Evolutionary conservation across 2,329 filamentous ascomycete genomes (phyloP).

Genomic region (Hypoxylon rubiginosum): DNA sequence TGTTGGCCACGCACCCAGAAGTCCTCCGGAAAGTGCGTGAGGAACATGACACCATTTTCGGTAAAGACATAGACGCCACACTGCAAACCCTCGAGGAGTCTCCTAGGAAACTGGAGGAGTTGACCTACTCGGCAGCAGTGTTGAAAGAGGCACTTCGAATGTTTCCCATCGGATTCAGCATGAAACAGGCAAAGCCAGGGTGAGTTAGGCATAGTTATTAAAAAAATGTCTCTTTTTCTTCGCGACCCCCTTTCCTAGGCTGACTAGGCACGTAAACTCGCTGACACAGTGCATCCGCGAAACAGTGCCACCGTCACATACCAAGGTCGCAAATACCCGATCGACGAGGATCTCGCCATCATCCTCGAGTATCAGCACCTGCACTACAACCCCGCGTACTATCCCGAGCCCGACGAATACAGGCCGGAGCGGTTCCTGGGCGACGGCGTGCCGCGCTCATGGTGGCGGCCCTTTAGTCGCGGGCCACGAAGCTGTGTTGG

Average conservation of each 20-base stretch:
- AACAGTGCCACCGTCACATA: background rate
- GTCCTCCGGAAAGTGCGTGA: constrained; percentile 44
- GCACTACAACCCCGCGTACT: background rate
- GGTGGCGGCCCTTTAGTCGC: background rate
- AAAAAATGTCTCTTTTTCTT: too few species aligned
- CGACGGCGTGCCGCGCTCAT: background rate
- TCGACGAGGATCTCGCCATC: background rate
- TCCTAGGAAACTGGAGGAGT: constrained; percentile 61
- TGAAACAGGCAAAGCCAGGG: constrained; percentile 20
- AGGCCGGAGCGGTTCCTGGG: background rate
- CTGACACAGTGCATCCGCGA: background rate
- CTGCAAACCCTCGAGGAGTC: constrained; percentile 55
- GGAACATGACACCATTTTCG: constrained; percentile 51
- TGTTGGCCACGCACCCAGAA: constrained; percentile 39
- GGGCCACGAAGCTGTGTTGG: background rate
- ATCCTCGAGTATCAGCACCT: constrained; percentile 2
- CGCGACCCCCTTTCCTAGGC: background rate
- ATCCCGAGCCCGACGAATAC: constrained; percentile 1
- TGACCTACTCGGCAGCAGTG: constrained; percentile 66
- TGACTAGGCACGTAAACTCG: background rate
- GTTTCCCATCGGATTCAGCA: constrained; percentile 24
- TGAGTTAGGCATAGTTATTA: background rate
- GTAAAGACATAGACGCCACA: constrained; percentile 47
- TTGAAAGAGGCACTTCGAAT: constrained; percentile 65
- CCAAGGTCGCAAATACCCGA: background rate